A percentile compares a stretch with the other conserved stretches of the same genome.
phyloP scores from a whole-genome alignment of 2,329 filamentous ascomycete genomes.

The Hirsutella minnesotensis region DNA sequence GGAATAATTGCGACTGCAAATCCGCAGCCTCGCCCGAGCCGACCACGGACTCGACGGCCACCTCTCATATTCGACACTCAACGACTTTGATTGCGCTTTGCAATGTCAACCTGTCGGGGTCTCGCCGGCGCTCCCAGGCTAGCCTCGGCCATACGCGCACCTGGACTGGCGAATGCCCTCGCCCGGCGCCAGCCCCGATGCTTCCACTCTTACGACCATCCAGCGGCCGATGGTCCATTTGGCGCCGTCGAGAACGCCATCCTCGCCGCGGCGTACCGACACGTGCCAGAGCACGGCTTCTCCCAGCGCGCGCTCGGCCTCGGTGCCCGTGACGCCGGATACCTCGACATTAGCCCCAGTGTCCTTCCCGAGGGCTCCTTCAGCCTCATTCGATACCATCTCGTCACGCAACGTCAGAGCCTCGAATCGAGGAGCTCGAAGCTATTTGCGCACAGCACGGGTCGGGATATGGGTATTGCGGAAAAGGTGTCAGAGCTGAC shows the following conservation, averaged over 20 bases:
- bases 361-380: slow-evolving; percentile 72
- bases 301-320: slow-evolving; percentile 58
- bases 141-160: background rate
- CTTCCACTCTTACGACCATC: slow-evolving; percentile 68
- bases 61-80: no score
- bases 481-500: slow-evolving; percentile 59
- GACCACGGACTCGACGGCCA: no score
- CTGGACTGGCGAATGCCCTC: background rate
- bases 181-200: slow-evolving; percentile 3
- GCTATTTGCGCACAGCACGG: slow-evolving; percentile 23
- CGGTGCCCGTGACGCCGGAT: slow-evolving; percentile 75
- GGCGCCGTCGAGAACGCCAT: slow-evolving; percentile 60
- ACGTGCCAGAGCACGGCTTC: slow-evolving; percentile 78
- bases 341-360: slow-evolving; percentile 75
- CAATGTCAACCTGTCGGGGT: background rate
- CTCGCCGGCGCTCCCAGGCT: background rate
- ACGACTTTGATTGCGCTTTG: background rate
- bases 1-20: no score
- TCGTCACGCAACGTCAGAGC: slow-evolving; percentile 52
- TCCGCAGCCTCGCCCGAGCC: no score
- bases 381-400: slow-evolving; percentile 68
- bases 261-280: slow-evolving; percentile 65
- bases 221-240: slow-evolving; percentile 47
- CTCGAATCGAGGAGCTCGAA: slow-evolving; percentile 32
- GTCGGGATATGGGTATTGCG: slow-evolving; percentile 30